Base-by-base conservation (phyloP, 1,139 yeast species). In the Arxiozyma heterogenica region DNA sequence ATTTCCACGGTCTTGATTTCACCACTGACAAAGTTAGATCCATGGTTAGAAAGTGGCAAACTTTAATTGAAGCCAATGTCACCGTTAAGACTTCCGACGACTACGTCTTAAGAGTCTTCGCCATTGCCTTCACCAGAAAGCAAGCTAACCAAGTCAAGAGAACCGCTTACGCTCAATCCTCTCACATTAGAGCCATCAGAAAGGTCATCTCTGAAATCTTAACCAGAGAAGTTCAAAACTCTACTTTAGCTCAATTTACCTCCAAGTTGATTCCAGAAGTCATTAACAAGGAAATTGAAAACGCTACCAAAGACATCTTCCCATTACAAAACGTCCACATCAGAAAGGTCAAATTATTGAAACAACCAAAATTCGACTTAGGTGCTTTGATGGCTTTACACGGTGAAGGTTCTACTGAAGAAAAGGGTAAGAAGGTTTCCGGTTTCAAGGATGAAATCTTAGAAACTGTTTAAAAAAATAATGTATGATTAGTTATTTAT, bases 1-100 rank as follows among this genome's bases (percentile, higher is more conserved):
- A 87, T 89, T 87, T 87, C 89, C 95, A 87, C 82, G 95, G 95
- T 71, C 77, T 86, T 78, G 90, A 86, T 79, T 86, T 86, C 82
- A 86, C 95, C 71, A 81, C 90, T 64, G 95, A 87, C 80, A 87
- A 86, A 81, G 78, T 86, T 73, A 84, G 91, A 78, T 86, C 95
- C 58, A 81, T 86, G 75, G 95, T 87, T 61, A 86, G 95, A 82
- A 87, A 87, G 78, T 87, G 95, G 95, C 95, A 87, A 79, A 81
- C 94, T 65, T 79, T 87, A 76, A 88, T 87, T 67, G 95, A 87
- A 81, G 89, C 91, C 71, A 84, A 85, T 75, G 93, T 86, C 68
- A 86, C 95, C 67, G 95, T 86, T 71, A 87, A 87, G 86, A 87
- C 95, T 70, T 75, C 93, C 65, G 95, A 87, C 71, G 95, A 87